Conservation (phyloP, 805 yeast species). For the Wickerhamiella kurtzmanii region DNA sequence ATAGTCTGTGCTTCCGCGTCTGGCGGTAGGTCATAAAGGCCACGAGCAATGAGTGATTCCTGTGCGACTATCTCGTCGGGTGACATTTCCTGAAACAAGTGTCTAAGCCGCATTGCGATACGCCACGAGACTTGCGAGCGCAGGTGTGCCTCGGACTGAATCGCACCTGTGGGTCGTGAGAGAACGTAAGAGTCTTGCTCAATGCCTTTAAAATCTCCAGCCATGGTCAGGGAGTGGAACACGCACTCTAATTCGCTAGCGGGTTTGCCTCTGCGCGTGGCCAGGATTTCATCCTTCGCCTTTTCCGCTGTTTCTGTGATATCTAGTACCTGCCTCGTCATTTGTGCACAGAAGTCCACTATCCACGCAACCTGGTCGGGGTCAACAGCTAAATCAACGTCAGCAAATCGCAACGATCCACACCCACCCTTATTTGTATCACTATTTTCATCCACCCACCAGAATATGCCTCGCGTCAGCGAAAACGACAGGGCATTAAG, state of each 20-base stretch:
- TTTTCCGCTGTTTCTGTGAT: not conserved
- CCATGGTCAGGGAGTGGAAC: conserved; percentile 20
- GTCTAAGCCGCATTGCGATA: conserved; percentile 62
- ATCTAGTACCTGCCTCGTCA: not conserved
- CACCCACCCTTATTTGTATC: not conserved
- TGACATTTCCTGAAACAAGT: conserved; percentile 51
- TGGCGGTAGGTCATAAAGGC: conserved; percentile 34
- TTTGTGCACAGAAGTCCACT: conserved; percentile 4
- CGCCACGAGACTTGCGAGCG: conserved; percentile 83
- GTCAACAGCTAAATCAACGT: conserved; percentile 11
- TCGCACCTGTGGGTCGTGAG: conserved; percentile 75
- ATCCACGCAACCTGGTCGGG: conserved; percentile 14
- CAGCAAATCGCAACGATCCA: conserved; percentile 13
- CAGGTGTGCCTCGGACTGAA: conserved; percentile 61
- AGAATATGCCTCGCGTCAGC: conserved; percentile 23
- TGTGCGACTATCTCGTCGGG: conserved; percentile 32
- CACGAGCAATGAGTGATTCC: conserved; percentile 24
- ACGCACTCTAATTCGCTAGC: conserved; percentile 4
- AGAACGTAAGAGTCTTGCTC: conserved; percentile 80
- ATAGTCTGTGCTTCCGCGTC: conserved; percentile 44
- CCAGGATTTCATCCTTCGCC: not conserved
- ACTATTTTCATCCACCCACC: conserved; percentile 21
- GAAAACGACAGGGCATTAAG: conserved; percentile 21
- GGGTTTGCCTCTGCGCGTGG: not conserved
- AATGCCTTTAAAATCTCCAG: conserved; percentile 39